A percentile compares a stretch with the other conserved stretches of the same genome.
These are phyloP conservation scores for Paecilomyces sp. DNA, from an alignment of 2,329 filamentous ascomycete genomes.

Conservation along the genomic window DNA sequence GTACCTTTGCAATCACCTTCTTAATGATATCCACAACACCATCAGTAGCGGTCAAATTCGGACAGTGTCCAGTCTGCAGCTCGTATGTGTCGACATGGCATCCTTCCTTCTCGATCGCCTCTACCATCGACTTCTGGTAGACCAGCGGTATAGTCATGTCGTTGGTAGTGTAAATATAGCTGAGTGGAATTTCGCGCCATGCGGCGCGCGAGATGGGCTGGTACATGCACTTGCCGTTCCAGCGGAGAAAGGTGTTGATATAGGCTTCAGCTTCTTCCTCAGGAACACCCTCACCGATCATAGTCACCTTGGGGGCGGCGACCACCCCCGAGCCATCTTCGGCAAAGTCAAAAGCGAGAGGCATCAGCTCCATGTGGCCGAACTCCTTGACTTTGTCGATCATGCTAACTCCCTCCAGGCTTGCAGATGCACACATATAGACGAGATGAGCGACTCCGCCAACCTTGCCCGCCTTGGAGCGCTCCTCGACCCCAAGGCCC, in stretches of 20 bases:
- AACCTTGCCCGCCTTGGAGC: constrained; percentile 12
- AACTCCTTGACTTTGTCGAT: constrained; percentile 13
- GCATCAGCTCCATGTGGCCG: constrained; percentile 9
- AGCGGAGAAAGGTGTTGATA: constrained; percentile 4
- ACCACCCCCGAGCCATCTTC: constrained; percentile 6
- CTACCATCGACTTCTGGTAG: constrained; percentile 10
- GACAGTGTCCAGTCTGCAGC: constrained; percentile 8
- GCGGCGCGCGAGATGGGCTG: constrained; percentile 4
- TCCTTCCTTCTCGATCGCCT: constrained; percentile 5
- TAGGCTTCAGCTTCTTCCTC: neutral
- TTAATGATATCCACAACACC: constrained; percentile 2
- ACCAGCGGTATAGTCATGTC: constrained; percentile 10
- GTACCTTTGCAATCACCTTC: neutral
- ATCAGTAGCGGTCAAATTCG: constrained; percentile 2
- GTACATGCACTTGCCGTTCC: constrained; percentile 11
- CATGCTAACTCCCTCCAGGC: constrained; percentile 20
- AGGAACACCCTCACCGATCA: constrained; percentile 3
- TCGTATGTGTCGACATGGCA: constrained; percentile 5
- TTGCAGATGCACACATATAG: constrained; percentile 21
- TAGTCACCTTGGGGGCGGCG: constrained; percentile 4
- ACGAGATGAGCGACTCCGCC: constrained; percentile 18
- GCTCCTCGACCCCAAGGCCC: constrained; percentile 13
- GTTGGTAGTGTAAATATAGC: constrained; percentile 4
- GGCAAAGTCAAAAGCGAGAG: constrained; percentile 8
- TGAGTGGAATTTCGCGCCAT: constrained; percentile 10